A percentile compares a stretch with the other conserved stretches of the same genome.
These are phyloP conservation scores for Murraya koenigii DNA, from an alignment of 345 rosid species.

Conservation along the genomic window DNA sequence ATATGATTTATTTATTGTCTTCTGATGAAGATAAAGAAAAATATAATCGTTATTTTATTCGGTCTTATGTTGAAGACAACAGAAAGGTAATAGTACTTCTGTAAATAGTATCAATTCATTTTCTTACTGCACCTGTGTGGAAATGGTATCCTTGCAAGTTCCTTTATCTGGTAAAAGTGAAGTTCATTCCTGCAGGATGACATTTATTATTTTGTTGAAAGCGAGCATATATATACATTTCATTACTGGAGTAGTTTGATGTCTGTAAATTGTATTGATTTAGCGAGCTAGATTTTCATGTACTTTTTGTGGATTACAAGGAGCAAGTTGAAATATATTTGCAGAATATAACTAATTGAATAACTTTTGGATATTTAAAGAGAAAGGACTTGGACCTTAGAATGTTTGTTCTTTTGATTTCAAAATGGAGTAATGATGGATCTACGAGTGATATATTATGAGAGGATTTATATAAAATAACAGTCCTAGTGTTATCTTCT, in stretches of 20 bases:
- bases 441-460: background rate
- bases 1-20: slow-evolving; percentile 56
- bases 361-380: background rate
- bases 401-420: background rate
- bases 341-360: background rate
- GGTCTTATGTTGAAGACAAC: slow-evolving; percentile 81
- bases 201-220: background rate
- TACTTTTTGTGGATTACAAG: background rate
- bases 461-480: background rate
- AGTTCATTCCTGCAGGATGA: background rate
- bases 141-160: background rate
- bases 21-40: slow-evolving; percentile 55
- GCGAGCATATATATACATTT: background rate
- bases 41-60: slow-evolving; percentile 53
- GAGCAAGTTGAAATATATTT: background rate
- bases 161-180: background rate
- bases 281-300: background rate
- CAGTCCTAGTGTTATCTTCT: background rate
- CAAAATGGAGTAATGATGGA: background rate
- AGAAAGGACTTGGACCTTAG: background rate
- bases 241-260: background rate
- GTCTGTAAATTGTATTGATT: slow-evolving; percentile 1
- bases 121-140: background rate
- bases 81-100: slow-evolving; percentile 45
- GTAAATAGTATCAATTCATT: background rate